phyloP scores from a whole-genome alignment of 1,139 yeast species.

The Geotrichum aggregatum region DNA sequence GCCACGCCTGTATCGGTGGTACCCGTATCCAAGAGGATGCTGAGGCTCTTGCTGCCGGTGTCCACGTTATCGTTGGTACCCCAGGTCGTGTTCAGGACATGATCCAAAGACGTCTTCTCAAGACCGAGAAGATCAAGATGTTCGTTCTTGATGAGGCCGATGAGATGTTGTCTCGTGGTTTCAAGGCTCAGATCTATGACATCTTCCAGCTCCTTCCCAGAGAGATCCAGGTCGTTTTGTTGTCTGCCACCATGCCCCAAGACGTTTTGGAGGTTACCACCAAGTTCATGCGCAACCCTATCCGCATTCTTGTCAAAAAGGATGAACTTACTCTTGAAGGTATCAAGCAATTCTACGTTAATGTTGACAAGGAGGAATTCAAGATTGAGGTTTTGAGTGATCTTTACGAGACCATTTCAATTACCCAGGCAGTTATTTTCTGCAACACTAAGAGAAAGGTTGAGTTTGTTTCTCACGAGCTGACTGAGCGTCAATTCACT shows the following conservation, averaged over 20 bases:
- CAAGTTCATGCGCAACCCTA: slow-evolving; percentile 87
- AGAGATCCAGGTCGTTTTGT: slow-evolving; percentile 84
- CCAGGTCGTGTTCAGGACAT: slow-evolving; percentile 93
- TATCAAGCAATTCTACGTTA: slow-evolving; percentile 78
- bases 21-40: slow-evolving; percentile 78
- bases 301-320: slow-evolving; percentile 81
- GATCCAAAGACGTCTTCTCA: slow-evolving; percentile 68
- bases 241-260: slow-evolving; percentile 84
- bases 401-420: slow-evolving; percentile 85
- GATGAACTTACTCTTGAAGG: slow-evolving; percentile 89
- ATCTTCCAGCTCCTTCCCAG: slow-evolving; percentile 77
- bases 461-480: slow-evolving; percentile 80
- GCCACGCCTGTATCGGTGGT: slow-evolving; percentile 94
- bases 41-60: slow-evolving; percentile 67
- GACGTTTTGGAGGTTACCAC: slow-evolving; percentile 83
- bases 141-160: slow-evolving; percentile 92
- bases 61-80: slow-evolving; percentile 93
- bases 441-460: slow-evolving; percentile 91
- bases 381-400: slow-evolving; percentile 93
- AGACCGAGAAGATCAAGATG: slow-evolving; percentile 71
- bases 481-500: slow-evolving; percentile 76
- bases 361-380: slow-evolving; percentile 91
- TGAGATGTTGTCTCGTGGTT: slow-evolving; percentile 83
- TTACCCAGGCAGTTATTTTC: slow-evolving; percentile 93
- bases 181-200: slow-evolving; percentile 88